Evolutionary conservation across 2,329 filamentous ascomycete genomes (phyloP).

Genomic region (Paraphaeosphaeria sporulosa): DNA sequence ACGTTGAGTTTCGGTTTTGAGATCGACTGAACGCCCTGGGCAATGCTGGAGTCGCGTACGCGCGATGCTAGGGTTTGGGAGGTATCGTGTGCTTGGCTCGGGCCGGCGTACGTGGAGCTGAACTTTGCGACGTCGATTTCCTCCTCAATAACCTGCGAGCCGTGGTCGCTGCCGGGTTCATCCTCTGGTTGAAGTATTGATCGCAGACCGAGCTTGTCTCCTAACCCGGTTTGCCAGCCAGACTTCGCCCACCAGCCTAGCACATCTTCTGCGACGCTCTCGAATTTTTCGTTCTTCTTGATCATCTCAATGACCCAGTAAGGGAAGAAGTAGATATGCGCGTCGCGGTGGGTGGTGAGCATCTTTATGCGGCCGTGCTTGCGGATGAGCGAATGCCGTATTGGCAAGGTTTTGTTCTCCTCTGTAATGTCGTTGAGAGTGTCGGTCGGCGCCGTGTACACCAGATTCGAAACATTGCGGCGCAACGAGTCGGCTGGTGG

Average conservation of each 20-base stretch:
- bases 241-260: conserved; percentile 96
- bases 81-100: conserved; percentile 18
- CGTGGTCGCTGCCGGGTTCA: conserved; percentile 49
- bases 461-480: conserved; percentile 75
- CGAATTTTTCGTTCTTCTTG: conserved; percentile 78
- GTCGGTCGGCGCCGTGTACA: conserved; percentile 88
- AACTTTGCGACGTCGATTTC: conserved; percentile 62
- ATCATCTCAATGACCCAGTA: conserved; percentile 90
- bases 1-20: conserved; percentile 56
- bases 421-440: conserved; percentile 85
- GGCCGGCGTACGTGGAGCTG: conserved; percentile 56
- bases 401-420: conserved; percentile 73
- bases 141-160: conserved; percentile 55
- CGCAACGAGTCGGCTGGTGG: conserved; percentile 71
- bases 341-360: conserved; percentile 84
- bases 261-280: conserved; percentile 90
- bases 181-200: conserved; percentile 66
- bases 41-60: conserved; percentile 41
- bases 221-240: conserved; percentile 84
- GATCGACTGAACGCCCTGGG: conserved; percentile 36
- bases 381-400: conserved; percentile 78
- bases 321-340: conserved; percentile 94
- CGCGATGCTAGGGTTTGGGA: conserved; percentile 44
- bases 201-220: conserved; percentile 76
- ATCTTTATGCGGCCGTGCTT: conserved; percentile 80